Evolutionary conservation across 2,329 filamentous ascomycete genomes (phyloP).

Genomic region (Cadophora gregata): DNA sequence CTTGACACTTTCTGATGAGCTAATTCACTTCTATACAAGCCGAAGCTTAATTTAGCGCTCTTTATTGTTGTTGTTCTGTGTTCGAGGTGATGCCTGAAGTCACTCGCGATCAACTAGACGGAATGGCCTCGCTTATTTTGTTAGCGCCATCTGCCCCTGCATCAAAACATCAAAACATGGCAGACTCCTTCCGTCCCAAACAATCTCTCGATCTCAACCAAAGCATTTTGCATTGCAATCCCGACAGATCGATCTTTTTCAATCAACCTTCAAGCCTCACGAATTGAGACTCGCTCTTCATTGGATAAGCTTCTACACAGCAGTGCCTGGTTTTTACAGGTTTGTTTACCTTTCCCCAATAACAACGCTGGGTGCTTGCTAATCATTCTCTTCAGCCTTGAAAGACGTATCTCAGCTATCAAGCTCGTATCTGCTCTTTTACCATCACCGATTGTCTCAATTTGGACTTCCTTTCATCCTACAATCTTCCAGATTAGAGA

Average conservation of each 20-base stretch:
- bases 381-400: not conserved
- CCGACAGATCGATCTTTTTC: not conserved
- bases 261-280: not conserved
- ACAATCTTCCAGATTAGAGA: not conserved
- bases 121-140: not conserved
- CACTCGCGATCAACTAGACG: not conserved
- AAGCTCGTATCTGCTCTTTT: not conserved
- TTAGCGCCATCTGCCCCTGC: not conserved
- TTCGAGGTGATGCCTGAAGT: not conserved
- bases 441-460: not conserved
- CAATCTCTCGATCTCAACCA: not conserved
- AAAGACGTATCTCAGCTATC: not conserved
- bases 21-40: too few species aligned
- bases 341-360: not conserved
- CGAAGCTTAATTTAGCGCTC: too few species aligned
- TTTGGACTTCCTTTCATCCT: not conserved
- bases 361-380: not conserved
- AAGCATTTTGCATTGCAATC: not conserved
- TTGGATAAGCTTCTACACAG: not conserved
- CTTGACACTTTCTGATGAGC: too few species aligned
- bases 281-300: not conserved
- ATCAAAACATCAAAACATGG: not conserved
- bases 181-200: not conserved
- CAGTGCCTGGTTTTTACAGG: not conserved
- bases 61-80: not conserved